These are phyloP conservation scores for Penicillium subrubescens DNA, from an alignment of 495 filamentous ascomycete genomes.

Conservation along the genomic window DNA sequence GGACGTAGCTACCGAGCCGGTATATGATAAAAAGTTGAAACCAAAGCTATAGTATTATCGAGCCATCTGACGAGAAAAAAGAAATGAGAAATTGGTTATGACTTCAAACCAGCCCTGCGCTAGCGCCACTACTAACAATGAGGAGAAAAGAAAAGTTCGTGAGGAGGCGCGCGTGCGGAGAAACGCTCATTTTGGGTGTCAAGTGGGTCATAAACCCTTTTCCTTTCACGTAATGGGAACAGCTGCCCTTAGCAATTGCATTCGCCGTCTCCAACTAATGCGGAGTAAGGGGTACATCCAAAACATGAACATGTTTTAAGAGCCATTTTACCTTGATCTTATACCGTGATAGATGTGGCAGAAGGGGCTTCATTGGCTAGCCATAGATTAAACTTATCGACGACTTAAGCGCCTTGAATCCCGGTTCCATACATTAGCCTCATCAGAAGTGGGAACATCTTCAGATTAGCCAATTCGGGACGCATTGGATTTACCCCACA, in stretches of 20 bases:
- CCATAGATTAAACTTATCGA: neutral
- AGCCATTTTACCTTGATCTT: neutral
- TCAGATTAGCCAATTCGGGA: neutral
- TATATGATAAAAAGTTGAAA: neutral
- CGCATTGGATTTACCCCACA: neutral
- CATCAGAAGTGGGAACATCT: no score
- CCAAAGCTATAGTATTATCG: neutral
- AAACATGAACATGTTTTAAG: neutral
- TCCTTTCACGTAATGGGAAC: slow-evolving; percentile 1
- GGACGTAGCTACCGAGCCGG: neutral
- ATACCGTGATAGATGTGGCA: neutral
- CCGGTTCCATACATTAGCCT: neutral
- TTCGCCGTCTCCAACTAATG: neutral
- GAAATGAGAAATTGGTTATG: neutral
- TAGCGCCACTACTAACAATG: slow-evolving; percentile 13
- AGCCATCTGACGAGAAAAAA: neutral
- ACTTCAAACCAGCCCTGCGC: slow-evolving; percentile 7
- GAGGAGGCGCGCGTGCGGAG: slow-evolving; percentile 22
- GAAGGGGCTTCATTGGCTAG: neutral
- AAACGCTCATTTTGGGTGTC: slow-evolving; percentile 7
- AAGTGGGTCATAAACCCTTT: neutral
- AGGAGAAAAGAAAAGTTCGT: slow-evolving; percentile 15
- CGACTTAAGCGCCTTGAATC: neutral
- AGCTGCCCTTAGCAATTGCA: neutral
- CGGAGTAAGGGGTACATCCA: neutral